Conservation (phyloP, 495 filamentous ascomycete species). For the Platismatia glauca region DNA sequence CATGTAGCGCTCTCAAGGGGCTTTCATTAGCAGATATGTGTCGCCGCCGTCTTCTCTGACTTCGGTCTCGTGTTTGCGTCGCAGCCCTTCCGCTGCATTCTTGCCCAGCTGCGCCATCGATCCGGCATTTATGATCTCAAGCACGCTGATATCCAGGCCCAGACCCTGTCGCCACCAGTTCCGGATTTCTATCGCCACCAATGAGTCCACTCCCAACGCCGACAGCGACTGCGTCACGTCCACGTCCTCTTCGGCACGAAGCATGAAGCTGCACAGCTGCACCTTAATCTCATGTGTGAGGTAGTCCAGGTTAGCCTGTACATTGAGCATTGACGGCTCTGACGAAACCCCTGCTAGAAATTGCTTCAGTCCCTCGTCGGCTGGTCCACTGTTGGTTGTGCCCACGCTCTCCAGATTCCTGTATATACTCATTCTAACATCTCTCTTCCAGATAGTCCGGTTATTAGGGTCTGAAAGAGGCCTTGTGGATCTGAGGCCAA, state of each 20-base stretch:
- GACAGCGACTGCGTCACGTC: constrained; percentile 29
- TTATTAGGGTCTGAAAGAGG: constrained; percentile 15
- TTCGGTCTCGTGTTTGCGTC: background rate
- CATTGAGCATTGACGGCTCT: constrained; percentile 15
- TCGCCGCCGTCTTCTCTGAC: too few species aligned
- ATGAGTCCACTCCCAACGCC: constrained; percentile 35
- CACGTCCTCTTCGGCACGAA: constrained; percentile 35
- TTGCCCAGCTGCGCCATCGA: constrained; percentile 22
- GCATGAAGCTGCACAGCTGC: constrained; percentile 32
- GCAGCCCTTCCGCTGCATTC: constrained; percentile 19
- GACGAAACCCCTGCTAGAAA: constrained; percentile 16
- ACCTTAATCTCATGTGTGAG: constrained; percentile 25
- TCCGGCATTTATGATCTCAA: constrained; percentile 27
- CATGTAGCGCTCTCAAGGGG: too few species aligned
- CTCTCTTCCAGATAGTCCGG: constrained; percentile 24
- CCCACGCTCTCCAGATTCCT: constrained; percentile 19
- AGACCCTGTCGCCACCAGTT: constrained; percentile 36
- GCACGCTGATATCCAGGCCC: constrained; percentile 31
- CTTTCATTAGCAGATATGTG: too few species aligned
- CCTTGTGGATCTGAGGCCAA: constrained; percentile 10
- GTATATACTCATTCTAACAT: constrained; percentile 26
- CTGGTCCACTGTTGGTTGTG: background rate
- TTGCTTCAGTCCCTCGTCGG: constrained; percentile 20
- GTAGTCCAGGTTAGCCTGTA: constrained; percentile 6
- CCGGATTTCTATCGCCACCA: constrained; percentile 41